Conservation (phyloP, 2,329 filamentous ascomycete species). For the Sclerotinia sclerotiorum region DNA sequence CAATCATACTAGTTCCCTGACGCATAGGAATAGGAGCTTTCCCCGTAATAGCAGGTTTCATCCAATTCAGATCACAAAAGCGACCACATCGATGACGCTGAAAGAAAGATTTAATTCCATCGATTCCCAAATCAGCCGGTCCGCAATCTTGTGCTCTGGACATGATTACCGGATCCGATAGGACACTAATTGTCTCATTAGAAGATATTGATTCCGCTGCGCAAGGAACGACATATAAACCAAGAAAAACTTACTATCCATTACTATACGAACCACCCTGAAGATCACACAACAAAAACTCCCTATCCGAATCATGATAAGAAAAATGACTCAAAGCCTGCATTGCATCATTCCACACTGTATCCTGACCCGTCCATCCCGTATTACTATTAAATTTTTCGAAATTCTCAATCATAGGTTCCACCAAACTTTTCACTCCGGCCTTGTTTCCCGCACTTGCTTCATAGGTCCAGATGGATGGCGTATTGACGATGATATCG, state of each 20-base stretch:
- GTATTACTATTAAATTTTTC: slow-evolving; percentile 26
- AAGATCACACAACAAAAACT: slow-evolving; percentile 23
- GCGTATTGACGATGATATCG: slow-evolving; percentile 16
- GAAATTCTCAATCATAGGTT: slow-evolving; percentile 25
- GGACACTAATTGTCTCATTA: not conserved
- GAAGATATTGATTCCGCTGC: not conserved
- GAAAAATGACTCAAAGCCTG: slow-evolving; percentile 25
- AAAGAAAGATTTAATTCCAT: slow-evolving; percentile 22
- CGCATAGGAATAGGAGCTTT: not conserved
- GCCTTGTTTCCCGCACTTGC: not conserved
- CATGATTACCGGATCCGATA: slow-evolving; percentile 25
- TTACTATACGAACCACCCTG: slow-evolving; percentile 22
- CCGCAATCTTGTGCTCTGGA: slow-evolving; percentile 12
- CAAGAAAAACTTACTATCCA: slow-evolving; percentile 15
- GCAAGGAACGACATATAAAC: not conserved
- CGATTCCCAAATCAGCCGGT: slow-evolving; percentile 19
- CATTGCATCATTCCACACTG: slow-evolving; percentile 16
- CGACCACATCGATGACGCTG: slow-evolving; percentile 15
- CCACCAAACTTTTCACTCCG: not conserved
- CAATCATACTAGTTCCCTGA: slow-evolving; percentile 12
- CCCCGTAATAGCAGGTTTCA: not conserved
- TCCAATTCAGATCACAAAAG: slow-evolving; percentile 18
- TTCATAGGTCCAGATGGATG: slow-evolving; percentile 7
- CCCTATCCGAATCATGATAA: slow-evolving; percentile 12
- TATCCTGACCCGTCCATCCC: not conserved